These are phyloP conservation scores for Hygrocybe coccinea DNA, from an alignment of 768 basidiomycete species.

Conservation along the genomic window DNA sequence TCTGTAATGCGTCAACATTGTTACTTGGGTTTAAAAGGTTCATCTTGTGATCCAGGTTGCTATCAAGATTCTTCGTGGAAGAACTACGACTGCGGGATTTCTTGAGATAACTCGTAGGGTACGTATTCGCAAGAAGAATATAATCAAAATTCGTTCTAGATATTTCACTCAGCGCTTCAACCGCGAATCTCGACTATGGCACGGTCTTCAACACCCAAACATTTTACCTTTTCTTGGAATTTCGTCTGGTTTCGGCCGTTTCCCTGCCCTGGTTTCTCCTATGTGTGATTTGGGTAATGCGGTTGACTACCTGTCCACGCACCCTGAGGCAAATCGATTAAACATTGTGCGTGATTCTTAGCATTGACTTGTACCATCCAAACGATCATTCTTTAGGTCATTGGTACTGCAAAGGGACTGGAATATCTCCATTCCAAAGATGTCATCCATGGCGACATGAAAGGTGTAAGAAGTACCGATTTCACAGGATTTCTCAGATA, in stretches of 20 bases:
- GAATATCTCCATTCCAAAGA: conserved; percentile 17
- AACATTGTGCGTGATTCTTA: conserved; percentile 6
- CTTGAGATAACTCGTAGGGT: background rate
- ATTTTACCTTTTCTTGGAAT: conserved; percentile 14
- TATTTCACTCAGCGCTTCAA: conserved; percentile 8
- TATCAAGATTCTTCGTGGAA: conserved; percentile 15
- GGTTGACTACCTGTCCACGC: conserved; percentile 2
- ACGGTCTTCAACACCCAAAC: conserved; percentile 11
- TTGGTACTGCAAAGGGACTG: conserved; percentile 13
- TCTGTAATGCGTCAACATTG: background rate
- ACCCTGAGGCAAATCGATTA: conserved; percentile 6
- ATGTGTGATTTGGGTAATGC: conserved; percentile 8
- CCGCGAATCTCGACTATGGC: conserved; percentile 17
- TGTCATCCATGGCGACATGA: conserved; percentile 19
- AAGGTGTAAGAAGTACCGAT: conserved; percentile 10
- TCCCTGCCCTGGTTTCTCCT: conserved; percentile 14
- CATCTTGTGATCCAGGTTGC: conserved; percentile 11
- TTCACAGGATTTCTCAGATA: background rate
- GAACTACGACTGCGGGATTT: background rate
- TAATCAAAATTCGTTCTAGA: background rate
- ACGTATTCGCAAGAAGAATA: background rate
- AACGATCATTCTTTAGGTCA: conserved; percentile 6
- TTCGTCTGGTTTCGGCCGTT: background rate
- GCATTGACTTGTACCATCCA: background rate
- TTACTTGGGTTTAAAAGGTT: background rate